Evolutionary conservation across 495 filamentous ascomycete species (phyloP), one percentile per base, ranked within the genome.

Genomic region (Xylona heveae): DNA sequence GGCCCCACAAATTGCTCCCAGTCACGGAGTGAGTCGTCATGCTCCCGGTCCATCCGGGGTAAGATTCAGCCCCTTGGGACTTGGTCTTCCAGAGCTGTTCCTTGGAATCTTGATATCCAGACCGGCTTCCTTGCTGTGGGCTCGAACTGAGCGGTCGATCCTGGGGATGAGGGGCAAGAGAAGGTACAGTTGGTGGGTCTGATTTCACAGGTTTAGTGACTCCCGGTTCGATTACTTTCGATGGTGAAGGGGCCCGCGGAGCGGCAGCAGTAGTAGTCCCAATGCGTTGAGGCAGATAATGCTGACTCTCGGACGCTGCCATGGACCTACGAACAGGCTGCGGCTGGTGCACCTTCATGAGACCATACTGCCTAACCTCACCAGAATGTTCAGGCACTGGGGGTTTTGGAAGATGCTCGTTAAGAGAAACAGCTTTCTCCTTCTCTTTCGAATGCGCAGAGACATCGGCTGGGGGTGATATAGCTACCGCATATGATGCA

Each of bases 1-100:
- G 68, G 21, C 74, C 77, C 78, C 78, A 83, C 4, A 76, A 67
- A 42, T 75, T 81, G 30, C 64, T 58, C 17, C 64, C 51, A 1
- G 58, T 41, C 32, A 61, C 43, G 24, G 62, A 33, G 34, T 44
- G 34, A 42, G 50, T 37, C 19, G 41, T 30, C 30, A 44, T 38
- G 14, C 32, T 31, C 6, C 33, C 35, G 31, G 31, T 42, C 49
- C 49, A 51, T 6, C 42, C 33, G 16, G 43, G 33, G 30, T 44
- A 48, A n/a, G 39, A 9, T 13, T 47, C 44, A 4, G 31, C 24
- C 27, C 42, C 43, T 19, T 32, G 28, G 20, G 38, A 37, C 22
- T 37, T 30, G 13, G 40, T 41, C 9, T 49, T 44, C 47, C 43
- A 49, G 0, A 39, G 42, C 31, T 38, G 44, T 31, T 37, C 41